Percentiles rank a stretch among this genome's conserved stretches.
These are phyloP conservation scores for Didymellaceae sp. DNA, from an alignment of 2,329 filamentous ascomycete genomes.

Conservation along the genomic window DNA sequence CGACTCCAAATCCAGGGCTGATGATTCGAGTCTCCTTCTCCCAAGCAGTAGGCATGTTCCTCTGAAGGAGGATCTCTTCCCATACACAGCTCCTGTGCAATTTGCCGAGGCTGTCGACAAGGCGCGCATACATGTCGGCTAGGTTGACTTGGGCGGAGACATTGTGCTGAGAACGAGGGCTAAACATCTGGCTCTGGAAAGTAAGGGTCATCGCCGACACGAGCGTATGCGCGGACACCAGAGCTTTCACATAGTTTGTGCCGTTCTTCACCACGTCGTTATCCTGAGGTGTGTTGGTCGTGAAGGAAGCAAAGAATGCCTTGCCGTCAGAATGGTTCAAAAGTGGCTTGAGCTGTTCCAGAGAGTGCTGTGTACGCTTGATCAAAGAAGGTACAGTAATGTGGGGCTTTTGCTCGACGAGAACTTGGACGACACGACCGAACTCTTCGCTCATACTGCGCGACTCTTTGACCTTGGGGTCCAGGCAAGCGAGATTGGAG, in stretches of 20 bases:
- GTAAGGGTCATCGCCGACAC: constrained; percentile 76
- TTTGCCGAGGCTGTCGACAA: constrained; percentile 77
- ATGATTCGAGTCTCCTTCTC: constrained; percentile 54
- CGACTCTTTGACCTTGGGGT: constrained; percentile 71
- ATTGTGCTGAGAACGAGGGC: constrained; percentile 66
- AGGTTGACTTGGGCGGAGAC: constrained; percentile 80
- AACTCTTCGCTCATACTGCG: constrained; percentile 70
- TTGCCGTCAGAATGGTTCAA: constrained; percentile 57
- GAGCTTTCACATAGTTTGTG: constrained; percentile 78
- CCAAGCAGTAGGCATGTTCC: constrained; percentile 75
- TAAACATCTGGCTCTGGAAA: constrained; percentile 69
- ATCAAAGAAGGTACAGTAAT: constrained; percentile 83
- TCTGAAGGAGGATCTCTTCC: constrained; percentile 80
- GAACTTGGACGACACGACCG: constrained; percentile 73
- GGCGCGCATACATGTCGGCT: constrained; percentile 78
- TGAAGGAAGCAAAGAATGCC: constrained; percentile 75
- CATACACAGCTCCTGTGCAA: constrained; percentile 81
- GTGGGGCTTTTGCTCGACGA: constrained; percentile 82
- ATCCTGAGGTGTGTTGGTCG: constrained; percentile 34
- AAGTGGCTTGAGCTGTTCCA: constrained; percentile 73
- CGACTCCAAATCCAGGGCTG: constrained; percentile 47
- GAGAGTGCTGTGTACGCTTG: constrained; percentile 71
- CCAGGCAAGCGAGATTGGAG: constrained; percentile 79
- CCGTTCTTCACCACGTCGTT: constrained; percentile 61
- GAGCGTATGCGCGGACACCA: constrained; percentile 78